Conservation (phyloP, 179 eudicot genomes). For the Silene noctiflora region DNA sequence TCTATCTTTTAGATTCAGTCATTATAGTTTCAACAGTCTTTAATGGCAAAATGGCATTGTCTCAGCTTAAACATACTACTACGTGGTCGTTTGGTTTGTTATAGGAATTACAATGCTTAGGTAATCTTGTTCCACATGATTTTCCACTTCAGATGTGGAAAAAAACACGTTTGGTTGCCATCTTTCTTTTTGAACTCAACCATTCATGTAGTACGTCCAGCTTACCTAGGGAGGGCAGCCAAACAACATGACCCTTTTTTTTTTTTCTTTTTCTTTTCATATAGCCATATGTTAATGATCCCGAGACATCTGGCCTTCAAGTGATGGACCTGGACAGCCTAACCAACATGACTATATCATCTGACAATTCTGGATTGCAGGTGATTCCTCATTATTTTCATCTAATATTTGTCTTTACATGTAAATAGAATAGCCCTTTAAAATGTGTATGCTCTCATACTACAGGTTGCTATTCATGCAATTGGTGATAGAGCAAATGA, state of each 20-base stretch:
- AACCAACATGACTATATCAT: conserved; percentile 53
- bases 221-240: too few relatives aligned
- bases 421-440: not conserved
- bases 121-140: too few relatives aligned
- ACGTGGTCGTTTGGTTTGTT: not conserved
- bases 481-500: conserved; percentile 92
- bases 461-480: conserved; percentile 90
- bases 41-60: not conserved
- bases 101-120: too few relatives aligned
- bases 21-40: conserved; percentile 1
- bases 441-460: not conserved
- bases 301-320: conserved; percentile 71
- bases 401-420: not conserved
- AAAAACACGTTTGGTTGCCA: too few relatives aligned
- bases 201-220: too few relatives aligned
- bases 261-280: not conserved
- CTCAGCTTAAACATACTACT: too few relatives aligned
- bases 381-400: conserved; percentile 35
- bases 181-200: too few relatives aligned
- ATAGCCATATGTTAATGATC: conserved; percentile 80
- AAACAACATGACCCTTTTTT: conserved; percentile 11
- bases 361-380: conserved; percentile 81
- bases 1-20: not conserved
- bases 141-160: too few relatives aligned
- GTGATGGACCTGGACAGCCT: conserved; percentile 59